A percentile compares a stretch with the other conserved stretches of the same genome.
Conservation (phyloP, 2,329 filamentous ascomycete genomes). For the Cordyceps javanica region DNA sequence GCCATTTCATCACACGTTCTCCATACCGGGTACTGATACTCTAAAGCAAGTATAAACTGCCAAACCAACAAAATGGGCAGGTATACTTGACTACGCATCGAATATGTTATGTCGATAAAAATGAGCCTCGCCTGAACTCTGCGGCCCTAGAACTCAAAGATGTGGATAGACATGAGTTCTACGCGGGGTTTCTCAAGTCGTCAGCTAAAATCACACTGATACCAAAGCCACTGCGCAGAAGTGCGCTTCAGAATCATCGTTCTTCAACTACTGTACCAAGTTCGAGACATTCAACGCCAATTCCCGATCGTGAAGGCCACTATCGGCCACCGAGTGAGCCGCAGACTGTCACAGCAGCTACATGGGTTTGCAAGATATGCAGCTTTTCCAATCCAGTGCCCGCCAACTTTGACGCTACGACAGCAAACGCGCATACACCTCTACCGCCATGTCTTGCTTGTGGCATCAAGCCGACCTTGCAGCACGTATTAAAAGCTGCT, state of each 20-base stretch:
- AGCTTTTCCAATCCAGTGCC: constrained; percentile 90
- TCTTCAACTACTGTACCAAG: constrained; percentile 40
- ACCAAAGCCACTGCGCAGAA: constrained; percentile 69
- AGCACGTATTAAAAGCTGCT: constrained; percentile 78
- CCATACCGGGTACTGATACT: constrained; percentile 8
- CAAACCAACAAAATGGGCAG: constrained; percentile 89
- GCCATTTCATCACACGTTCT: not conserved
- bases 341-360: constrained; percentile 49
- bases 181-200: constrained; percentile 90
- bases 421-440: constrained; percentile 71
- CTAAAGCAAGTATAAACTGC: constrained; percentile 79
- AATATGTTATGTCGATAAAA: constrained; percentile 88
- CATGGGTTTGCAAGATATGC: constrained; percentile 95
- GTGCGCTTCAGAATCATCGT: constrained; percentile 47
- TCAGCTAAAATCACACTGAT: constrained; percentile 88
- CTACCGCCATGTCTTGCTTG: constrained; percentile 86
- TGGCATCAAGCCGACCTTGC: constrained; percentile 83
- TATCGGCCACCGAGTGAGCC: constrained; percentile 30
- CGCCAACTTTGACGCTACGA: constrained; percentile 83
- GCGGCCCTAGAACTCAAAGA: constrained; percentile 83
- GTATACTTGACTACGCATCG: constrained; percentile 95
- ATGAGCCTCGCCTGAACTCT: constrained; percentile 77
- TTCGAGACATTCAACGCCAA: constrained; percentile 35
- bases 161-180: constrained; percentile 85
- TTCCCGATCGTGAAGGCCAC: constrained; percentile 29